Evolutionary conservation across 2,329 filamentous ascomycete species (phyloP), one percentile per base, ranked within the genome.

Genomic region (Phaeosphaeria sp.): DNA sequence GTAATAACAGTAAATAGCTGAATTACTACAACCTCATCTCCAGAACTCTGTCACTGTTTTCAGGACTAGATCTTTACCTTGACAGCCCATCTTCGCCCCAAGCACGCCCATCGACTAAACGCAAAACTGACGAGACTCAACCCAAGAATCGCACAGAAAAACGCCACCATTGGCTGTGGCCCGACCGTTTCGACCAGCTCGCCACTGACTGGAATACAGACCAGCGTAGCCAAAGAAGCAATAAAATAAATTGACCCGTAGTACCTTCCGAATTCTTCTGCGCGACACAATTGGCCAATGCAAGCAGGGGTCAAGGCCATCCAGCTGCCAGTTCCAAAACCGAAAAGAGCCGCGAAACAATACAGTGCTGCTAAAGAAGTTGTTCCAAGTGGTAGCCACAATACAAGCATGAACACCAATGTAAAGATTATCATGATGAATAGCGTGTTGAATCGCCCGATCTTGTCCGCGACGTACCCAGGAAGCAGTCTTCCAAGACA

Each of bases 201-300:
- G 46, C 74, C 74, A 54, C 71, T 72, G 25, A 75, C 74, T 0
- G 74, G 74, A 18, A 77, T 72, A 42, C 74, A 76, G 1, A 76
- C 66, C 2, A 77, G 59, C 5, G 73, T 72, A 5, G 74, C 72
- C n/a, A 77, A 56, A 55, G 69, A 72, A 3, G 73, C 73, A 7
- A 77, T 63, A 56, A 76, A 76, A 52, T 76, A 77, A 66, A 76
- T 69, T 1, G 84, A 84, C 0, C 85, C 84, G 64, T 86, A 80
- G 11, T 84, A 78, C 18, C 81, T 78, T 10, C 82, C 82, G 64
- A 81, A 81, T 41, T 83, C 79, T 41, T 82, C 68, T 7, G 77
- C 78, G 30, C 78, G 69, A 56, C 81, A 83, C 6, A 84, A 71
- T 61, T 83, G 80, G 2, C 79, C 80, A 3, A 84, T 71, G 52